Conservation (phyloP, 225 moss, liverwort and hornwort genomes). For the Lunularia cruciata region DNA sequence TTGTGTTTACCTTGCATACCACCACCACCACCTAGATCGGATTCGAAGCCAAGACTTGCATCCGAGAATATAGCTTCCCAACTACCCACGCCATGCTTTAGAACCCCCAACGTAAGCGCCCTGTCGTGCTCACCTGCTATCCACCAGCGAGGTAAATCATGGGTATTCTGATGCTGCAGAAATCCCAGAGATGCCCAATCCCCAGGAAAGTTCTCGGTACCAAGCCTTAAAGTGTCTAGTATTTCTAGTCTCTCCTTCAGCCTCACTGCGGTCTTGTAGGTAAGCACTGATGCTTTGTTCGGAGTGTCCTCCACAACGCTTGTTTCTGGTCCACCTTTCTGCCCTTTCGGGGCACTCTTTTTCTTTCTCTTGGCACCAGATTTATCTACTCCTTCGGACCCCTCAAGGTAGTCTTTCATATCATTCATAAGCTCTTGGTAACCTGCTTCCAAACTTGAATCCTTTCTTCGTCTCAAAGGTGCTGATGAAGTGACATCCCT, state of each 20-base stretch:
- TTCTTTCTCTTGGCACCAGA: constrained; percentile 20
- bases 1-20: not conserved
- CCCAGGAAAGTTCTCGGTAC: constrained; percentile 57
- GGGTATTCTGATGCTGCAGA: constrained; percentile 60
- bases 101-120: constrained; percentile 43
- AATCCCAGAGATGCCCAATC: constrained; percentile 67
- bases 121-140: constrained; percentile 67
- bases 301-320: constrained; percentile 4
- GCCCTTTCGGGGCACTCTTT: not conserved
- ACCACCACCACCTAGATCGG: not conserved
- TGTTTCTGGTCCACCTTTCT: constrained; percentile 1
- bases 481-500: constrained; percentile 55
- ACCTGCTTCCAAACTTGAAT: constrained; percentile 68
- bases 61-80: constrained; percentile 29
- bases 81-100: constrained; percentile 29
- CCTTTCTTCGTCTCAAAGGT: constrained; percentile 70
- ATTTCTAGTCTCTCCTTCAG: constrained; percentile 75
- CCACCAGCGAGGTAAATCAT: constrained; percentile 81
- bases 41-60: constrained; percentile 17
- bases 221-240: constrained; percentile 65
- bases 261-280: constrained; percentile 36
- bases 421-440: constrained; percentile 73
- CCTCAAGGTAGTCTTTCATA: constrained; percentile 70
- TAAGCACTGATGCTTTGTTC: constrained; percentile 18
- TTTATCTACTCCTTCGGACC: constrained; percentile 53